phyloP scores from a whole-genome alignment of 148 eudicot species.

The Rhododendron mucronatum region DNA sequence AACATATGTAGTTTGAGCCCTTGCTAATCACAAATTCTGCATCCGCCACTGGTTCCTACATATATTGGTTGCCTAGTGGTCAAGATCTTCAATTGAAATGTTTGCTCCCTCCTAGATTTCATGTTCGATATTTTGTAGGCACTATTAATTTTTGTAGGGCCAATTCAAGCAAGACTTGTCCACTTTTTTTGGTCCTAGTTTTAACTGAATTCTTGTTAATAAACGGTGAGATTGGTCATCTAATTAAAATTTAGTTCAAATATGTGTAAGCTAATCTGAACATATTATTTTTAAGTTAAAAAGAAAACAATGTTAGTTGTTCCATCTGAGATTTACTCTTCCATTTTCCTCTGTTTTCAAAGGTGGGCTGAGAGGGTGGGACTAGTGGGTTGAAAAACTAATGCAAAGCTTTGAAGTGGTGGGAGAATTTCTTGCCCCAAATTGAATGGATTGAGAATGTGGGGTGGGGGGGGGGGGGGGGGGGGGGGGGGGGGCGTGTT shows the following conservation, averaged over 20 bases:
- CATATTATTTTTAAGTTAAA: background rate
- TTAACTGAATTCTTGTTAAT: too few species aligned
- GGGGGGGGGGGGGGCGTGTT: too few species aligned
- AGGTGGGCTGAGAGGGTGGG: background rate
- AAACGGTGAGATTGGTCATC: background rate
- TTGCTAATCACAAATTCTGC: too few species aligned
- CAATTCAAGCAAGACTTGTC: background rate
- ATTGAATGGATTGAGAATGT: slow-evolving; percentile 3
- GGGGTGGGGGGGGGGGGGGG: too few species aligned
- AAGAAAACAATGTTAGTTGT: background rate
- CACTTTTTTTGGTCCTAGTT: background rate
- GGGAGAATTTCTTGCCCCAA: background rate
- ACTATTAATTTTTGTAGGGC: background rate
- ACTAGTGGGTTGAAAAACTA: background rate
- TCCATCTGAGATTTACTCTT: background rate
- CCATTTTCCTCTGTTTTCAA: background rate
- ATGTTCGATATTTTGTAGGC: background rate
- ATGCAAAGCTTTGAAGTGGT: slow-evolving; percentile 2
- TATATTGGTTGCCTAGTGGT: too few species aligned
- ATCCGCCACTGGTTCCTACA: too few species aligned
- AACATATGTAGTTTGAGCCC: too few species aligned
- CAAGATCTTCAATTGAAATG: too few species aligned
- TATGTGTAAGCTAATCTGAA: background rate
- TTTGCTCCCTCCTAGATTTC: background rate
- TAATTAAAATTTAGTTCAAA: too few species aligned